These are phyloP conservation scores for Aspergillus aculeatinus DNA, from an alignment of 2,329 filamentous ascomycete species.

Conservation along the genomic window DNA sequence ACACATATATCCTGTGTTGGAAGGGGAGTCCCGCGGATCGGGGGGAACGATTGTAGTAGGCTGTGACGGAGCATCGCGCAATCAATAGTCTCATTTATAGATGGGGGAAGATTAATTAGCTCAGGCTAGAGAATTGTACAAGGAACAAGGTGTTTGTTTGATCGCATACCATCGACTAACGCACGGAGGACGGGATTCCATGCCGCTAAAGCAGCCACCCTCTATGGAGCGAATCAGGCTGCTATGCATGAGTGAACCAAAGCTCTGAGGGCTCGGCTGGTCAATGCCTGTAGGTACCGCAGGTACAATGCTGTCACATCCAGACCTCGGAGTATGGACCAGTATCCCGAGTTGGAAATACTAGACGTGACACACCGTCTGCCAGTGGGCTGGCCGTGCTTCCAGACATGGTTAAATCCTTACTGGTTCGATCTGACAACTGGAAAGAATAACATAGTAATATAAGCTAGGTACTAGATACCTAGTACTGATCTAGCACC, in stretches of 20 bases:
- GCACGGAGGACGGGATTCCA: constrained; percentile 8
- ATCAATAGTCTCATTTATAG: too few species aligned
- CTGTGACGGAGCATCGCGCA: not conserved
- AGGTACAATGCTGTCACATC: too few species aligned
- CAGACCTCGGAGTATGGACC: too few species aligned
- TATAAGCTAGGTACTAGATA: too few species aligned
- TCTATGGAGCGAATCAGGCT: constrained; percentile 21
- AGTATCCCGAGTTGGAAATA: not conserved
- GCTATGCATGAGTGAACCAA: constrained; percentile 17
- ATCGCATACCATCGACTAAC: not conserved
- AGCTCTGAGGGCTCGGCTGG: not conserved
- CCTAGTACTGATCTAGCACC: too few species aligned
- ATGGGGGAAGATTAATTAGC: too few species aligned
- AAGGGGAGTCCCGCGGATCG: not conserved
- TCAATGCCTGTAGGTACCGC: not conserved
- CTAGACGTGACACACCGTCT: too few species aligned
- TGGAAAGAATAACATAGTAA: too few species aligned
- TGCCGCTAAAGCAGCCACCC: constrained; percentile 20
- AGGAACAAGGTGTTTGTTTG: not conserved
- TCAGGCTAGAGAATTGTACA: not conserved
- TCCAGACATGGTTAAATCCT: too few species aligned
- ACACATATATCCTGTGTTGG: not conserved
- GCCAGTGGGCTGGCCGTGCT: too few species aligned
- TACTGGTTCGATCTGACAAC: too few species aligned
- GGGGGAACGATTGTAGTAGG: not conserved